Conservation (phyloP, 2,329 filamentous ascomycete species). For the Penicillium aurantiogriseum region DNA sequence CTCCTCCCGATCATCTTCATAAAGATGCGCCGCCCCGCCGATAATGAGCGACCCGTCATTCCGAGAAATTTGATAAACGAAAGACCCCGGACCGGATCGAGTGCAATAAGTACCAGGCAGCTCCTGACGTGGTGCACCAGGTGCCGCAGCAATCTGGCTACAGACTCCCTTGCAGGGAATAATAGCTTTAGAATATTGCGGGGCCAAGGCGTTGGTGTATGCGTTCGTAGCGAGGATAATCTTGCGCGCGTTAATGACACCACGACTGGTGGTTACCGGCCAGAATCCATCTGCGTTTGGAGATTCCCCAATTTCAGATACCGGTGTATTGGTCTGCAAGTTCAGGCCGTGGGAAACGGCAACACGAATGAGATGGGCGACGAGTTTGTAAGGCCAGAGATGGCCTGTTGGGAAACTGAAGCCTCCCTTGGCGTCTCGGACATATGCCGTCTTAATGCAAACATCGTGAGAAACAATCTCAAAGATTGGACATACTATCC, state of each 20-base stretch:
- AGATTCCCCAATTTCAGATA: conserved; percentile 15
- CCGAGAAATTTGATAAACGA: conserved; percentile 62
- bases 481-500: neutral
- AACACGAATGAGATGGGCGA: conserved; percentile 51
- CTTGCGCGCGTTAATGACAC: conserved; percentile 59
- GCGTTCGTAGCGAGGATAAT: conserved; percentile 82
- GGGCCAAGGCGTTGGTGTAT: conserved; percentile 74
- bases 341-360: conserved; percentile 37
- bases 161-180: conserved; percentile 67
- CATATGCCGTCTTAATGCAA: conserved; percentile 26
- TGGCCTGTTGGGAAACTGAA: conserved; percentile 35
- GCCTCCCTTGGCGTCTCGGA: conserved; percentile 35
- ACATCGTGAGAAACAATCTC: neutral
- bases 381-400: conserved; percentile 71
- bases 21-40: conserved; percentile 58
- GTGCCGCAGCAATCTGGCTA: conserved; percentile 29
- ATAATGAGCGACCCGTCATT: conserved; percentile 57
- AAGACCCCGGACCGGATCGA: conserved; percentile 50
- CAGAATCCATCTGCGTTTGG: conserved; percentile 6
- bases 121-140: conserved; percentile 23
- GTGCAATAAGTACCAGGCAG: conserved; percentile 58
- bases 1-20: conserved; percentile 21
- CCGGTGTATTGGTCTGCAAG: conserved; percentile 54
- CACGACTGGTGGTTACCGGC: conserved; percentile 49
- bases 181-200: conserved; percentile 66